These are phyloP conservation scores for Botryotinia narcissicola DNA, from an alignment of 2,329 filamentous ascomycete species.

Conservation along the genomic window DNA sequence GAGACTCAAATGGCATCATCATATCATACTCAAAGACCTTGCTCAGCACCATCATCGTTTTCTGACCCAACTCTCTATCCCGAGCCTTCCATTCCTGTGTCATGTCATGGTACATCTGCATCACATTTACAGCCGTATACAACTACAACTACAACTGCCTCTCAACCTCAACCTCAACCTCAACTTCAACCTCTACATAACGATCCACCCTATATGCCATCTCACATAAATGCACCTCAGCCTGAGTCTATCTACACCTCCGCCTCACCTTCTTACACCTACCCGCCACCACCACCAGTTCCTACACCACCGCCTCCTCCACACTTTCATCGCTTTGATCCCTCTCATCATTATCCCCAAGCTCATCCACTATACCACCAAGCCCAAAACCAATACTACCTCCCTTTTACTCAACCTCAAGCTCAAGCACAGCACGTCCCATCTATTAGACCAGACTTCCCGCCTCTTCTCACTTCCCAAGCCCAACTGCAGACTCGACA, in stretches of 20 bases:
- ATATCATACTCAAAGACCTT: too few species aligned
- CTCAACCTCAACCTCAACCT: too few species aligned
- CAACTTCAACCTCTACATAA: background rate
- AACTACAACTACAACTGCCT: background rate
- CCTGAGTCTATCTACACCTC: background rate
- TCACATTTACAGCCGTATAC: background rate
- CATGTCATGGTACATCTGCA: background rate
- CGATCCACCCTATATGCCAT: background rate
- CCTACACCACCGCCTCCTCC: slow-evolving; percentile 11
- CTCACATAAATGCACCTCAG: background rate
- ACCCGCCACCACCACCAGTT: slow-evolving; percentile 5
- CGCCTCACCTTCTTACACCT: background rate
- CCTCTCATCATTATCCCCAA: background rate
- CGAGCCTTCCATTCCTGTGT: background rate
- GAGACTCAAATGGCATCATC: background rate
- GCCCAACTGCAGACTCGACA: background rate
- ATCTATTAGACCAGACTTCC: background rate
- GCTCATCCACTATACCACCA: background rate
- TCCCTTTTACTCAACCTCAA: background rate
- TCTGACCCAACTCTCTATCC: too few species aligned
- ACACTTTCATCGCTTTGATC: background rate
- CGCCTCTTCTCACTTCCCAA: background rate
- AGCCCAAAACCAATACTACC: background rate
- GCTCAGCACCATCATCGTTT: background rate
- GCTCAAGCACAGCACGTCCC: background rate